A percentile compares a stretch with the other conserved stretches of the same genome.
Evolutionary conservation across 768 basidiomycete species (phyloP).

Genomic region (Leccinum aurantiacum): DNA sequence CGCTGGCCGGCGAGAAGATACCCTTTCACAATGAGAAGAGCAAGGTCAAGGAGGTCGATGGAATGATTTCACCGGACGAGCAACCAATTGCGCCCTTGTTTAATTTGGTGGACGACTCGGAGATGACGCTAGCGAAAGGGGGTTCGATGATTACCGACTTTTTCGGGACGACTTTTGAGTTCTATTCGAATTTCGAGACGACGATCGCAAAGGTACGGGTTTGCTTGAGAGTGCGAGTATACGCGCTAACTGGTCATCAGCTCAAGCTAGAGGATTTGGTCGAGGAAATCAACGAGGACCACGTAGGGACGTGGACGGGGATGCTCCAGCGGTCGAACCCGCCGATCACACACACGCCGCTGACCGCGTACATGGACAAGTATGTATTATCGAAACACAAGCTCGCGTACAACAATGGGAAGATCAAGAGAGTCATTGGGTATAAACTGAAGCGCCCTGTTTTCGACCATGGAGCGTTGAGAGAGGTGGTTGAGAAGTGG

Average conservation of each 20-base stretch:
- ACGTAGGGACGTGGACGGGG: slow-evolving; percentile 79
- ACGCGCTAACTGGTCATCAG: slow-evolving; percentile 33
- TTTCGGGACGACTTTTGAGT: slow-evolving; percentile 81
- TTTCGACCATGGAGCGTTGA: slow-evolving; percentile 59
- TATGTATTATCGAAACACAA: slow-evolving; percentile 68
- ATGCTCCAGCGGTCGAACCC: slow-evolving; percentile 74
- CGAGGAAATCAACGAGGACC: slow-evolving; percentile 83
- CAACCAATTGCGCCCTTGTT: slow-evolving; percentile 76
- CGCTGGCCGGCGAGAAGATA: slow-evolving; percentile 44
- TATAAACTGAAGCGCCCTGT: slow-evolving; percentile 64
- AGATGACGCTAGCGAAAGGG: slow-evolving; percentile 65
- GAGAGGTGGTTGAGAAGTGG: slow-evolving; percentile 78
- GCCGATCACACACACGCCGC: slow-evolving; percentile 66
- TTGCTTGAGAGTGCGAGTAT: neutral
- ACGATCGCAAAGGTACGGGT: slow-evolving; percentile 59
- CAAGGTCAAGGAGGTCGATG: slow-evolving; percentile 62
- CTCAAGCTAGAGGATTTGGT: slow-evolving; percentile 66
- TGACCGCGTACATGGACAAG: slow-evolving; percentile 79
- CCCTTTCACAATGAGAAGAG: slow-evolving; percentile 59
- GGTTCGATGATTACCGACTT: slow-evolving; percentile 65
- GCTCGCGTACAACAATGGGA: slow-evolving; percentile 66
- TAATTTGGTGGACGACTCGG: slow-evolving; percentile 79
- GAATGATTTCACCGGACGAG: slow-evolving; percentile 53
- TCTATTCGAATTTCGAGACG: slow-evolving; percentile 69
- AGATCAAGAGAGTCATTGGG: slow-evolving; percentile 71